Conservation (phyloP, 768 basidiomycete species). For the Termitomyces sp. region DNA sequence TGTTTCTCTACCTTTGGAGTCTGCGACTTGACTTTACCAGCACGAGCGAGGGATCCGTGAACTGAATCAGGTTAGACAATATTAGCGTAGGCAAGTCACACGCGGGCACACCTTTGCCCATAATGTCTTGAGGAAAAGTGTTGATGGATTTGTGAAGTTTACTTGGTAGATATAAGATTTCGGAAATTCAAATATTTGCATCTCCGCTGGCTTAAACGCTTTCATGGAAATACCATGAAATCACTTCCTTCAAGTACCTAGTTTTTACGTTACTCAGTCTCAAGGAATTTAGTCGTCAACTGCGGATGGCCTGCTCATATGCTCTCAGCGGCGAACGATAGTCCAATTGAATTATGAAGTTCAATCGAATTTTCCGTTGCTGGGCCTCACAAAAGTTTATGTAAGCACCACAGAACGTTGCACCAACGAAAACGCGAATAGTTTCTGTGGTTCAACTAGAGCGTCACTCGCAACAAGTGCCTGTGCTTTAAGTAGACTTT, state of each 20-base stretch:
- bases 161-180: background rate
- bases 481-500: background rate
- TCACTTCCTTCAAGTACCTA: background rate
- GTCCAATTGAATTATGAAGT: background rate
- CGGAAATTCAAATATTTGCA: background rate
- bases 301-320: background rate
- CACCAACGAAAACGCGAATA: background rate
- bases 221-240: background rate
- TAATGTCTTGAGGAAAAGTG: background rate
- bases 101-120: background rate
- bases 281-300: background rate
- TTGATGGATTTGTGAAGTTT: background rate
- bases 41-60: conserved; percentile 99
- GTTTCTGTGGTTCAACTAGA: too few species aligned
- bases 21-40: conserved; percentile 98
- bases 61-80: conserved; percentile 38
- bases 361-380: background rate
- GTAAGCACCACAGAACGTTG: background rate
- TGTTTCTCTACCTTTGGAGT: conserved; percentile 97
- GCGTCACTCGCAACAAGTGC: background rate
- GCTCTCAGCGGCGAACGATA: background rate
- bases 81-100: background rate
- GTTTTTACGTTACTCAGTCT: background rate
- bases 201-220: background rate
- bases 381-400: background rate